phyloP scores from a whole-genome alignment of 1,139 yeast genomes.

The Geotrichum macrosporum region DNA sequence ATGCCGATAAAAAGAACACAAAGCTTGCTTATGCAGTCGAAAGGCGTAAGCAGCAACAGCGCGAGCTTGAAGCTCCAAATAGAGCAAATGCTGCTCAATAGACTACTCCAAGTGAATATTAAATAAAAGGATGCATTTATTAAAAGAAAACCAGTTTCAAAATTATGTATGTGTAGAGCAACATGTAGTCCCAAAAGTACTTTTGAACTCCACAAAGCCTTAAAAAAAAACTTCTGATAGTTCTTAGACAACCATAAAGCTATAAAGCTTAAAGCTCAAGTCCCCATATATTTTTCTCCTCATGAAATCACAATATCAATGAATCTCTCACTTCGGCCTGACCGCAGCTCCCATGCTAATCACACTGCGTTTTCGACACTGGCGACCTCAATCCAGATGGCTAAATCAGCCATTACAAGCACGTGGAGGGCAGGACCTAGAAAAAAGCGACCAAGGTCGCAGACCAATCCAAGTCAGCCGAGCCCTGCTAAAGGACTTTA shows the following conservation, averaged over 20 bases:
- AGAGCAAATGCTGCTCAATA: constrained; percentile 18
- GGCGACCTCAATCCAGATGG: constrained; percentile 10
- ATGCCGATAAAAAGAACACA: constrained; percentile 12
- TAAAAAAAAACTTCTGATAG: no score
- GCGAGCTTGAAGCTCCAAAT: constrained; percentile 16
- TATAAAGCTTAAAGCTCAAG: no score
- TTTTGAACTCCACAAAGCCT: no score
- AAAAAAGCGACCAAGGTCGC: background rate
- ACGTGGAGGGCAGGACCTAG: constrained; percentile 1
- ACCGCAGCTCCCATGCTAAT: background rate
- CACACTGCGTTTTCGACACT: constrained; percentile 10
- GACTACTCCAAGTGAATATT: background rate
- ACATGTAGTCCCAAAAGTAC: no score
- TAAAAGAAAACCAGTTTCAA: background rate
- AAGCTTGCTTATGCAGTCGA: constrained; percentile 19
- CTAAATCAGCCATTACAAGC: constrained; percentile 8
- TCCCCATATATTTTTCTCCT: no score
- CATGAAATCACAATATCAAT: background rate
- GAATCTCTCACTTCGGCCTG: background rate
- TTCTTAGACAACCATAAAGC: no score
- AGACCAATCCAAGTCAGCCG: background rate
- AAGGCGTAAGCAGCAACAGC: constrained; percentile 14
- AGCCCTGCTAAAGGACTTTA: background rate
- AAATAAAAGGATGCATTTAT: background rate
- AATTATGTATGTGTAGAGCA: no score